Base-by-base conservation (phyloP, 805 yeast genomes). In the Kazachstania africana region DNA sequence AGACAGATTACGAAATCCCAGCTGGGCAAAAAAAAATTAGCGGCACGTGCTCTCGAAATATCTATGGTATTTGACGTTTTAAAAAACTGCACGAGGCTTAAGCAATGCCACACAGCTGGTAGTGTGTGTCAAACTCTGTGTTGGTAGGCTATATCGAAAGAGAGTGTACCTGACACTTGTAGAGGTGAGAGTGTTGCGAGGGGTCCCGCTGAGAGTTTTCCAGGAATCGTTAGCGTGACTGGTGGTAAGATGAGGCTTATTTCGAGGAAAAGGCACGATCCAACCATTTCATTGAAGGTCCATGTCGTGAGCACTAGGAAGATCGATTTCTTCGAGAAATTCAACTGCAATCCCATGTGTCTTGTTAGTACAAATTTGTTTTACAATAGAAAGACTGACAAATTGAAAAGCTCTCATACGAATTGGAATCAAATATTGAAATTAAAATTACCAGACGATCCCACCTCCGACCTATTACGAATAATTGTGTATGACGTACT, bases 281-380 rank as follows among this genome's bases (percentile, higher is more conserved):
- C 45, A 17, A 31, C 38, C 16, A 29, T 50, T 26, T 15, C 43
- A 9, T 35, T 50, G 31, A 38, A 37, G 26, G 42, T 47, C 8
- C 37, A 40, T 23, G 47, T 46, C 15, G 33, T 45, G 2, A 47
- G 44, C 25, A 45, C 47, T 5, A 38, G 36, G 28, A 39, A 45
- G 18, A 32, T 53, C n/a, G 52, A 43, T 14, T 29, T 48, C 6
- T 34, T 48, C 12, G 37, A 44, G 12, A 41, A 37, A 8, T 51
- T 53, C 24, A 39, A 44, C 12, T 51, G 56, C 29, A 47, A 47
- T 32, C 51, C 57, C 2, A 36, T 52, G 3, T 52, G 57, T 31
- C 34, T 46, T 29, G 49, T 50, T 9, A 45, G 47, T 4, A 48
- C 53, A 13, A 45, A 52, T 35, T 41, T 42, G 2, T 38, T 39